Percentiles rank a stretch among this genome's conserved stretches.
These are phyloP conservation scores for Steccherinum ochraceum DNA, from an alignment of 768 basidiomycete species.

Conservation along the genomic window DNA sequence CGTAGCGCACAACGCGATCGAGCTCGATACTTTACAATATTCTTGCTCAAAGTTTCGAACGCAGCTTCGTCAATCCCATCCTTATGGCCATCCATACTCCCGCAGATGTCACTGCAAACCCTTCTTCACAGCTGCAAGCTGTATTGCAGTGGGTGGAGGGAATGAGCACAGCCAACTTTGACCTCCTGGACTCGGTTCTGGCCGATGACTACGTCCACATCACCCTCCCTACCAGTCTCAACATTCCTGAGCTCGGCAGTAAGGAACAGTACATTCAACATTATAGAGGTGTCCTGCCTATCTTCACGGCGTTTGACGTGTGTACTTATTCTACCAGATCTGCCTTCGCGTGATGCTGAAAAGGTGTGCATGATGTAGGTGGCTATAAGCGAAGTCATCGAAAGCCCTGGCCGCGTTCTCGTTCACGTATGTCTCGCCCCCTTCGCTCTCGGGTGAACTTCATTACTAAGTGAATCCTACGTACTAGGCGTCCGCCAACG, in stretches of 20 bases:
- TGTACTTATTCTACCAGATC: no score
- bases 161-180: not conserved
- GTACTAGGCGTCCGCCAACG: not conserved
- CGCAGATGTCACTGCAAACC: not conserved
- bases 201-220: not conserved
- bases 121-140: not conserved
- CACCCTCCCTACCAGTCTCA: not conserved
- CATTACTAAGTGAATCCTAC: no score
- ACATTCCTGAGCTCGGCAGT: not conserved
- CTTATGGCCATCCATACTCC: not conserved
- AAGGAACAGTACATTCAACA: not conserved
- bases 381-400: not conserved
- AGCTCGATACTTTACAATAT: no score
- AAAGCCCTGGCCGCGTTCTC: not conserved
- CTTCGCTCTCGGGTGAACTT: not conserved
- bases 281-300: not conserved
- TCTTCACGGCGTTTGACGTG: not conserved
- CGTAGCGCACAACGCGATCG: no score
- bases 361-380: no score
- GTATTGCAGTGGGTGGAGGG: not conserved
- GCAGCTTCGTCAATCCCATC: no score
- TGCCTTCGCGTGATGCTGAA: no score
- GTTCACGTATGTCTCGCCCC: not conserved
- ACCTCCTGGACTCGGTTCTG: not conserved
- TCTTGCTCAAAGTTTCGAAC: no score